Percentiles rank a stretch among this genome's conserved stretches.
Conservation (phyloP, 768 basidiomycete species). For the Lentinula detonsa region DNA sequence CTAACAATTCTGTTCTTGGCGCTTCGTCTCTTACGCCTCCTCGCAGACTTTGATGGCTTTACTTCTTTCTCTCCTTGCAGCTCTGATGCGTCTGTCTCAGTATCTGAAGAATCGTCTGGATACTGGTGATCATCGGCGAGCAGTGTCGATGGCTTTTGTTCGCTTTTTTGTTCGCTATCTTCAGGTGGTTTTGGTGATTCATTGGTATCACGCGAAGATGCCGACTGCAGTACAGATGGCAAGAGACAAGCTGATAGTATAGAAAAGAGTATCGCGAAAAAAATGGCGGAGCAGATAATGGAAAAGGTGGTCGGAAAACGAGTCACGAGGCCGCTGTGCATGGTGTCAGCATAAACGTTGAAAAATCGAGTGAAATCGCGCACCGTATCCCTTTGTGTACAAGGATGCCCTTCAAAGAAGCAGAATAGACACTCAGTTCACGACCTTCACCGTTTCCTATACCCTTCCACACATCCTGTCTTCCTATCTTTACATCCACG, state of each 20-base stretch:
- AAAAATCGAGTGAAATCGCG: slow-evolving; percentile 13
- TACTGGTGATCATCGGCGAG: not conserved
- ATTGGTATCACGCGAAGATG: not conserved
- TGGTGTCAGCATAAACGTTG: slow-evolving; percentile 1
- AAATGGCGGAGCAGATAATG: slow-evolving; percentile 35
- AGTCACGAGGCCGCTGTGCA: slow-evolving; percentile 56
- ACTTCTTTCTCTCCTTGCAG: slow-evolving; percentile 12
- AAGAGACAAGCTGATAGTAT: slow-evolving; percentile 47
- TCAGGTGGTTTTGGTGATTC: not conserved
- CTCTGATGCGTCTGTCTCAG: not conserved
- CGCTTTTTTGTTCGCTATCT: not conserved
- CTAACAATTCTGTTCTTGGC: not conserved
- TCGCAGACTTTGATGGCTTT: not conserved
- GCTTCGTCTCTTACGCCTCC: slow-evolving; percentile 5
- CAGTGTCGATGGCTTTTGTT: not conserved
- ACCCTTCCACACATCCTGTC: slow-evolving; percentile 66
- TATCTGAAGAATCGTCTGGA: not conserved
- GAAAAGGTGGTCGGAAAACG: slow-evolving; percentile 61
- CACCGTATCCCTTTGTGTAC: slow-evolving; percentile 69
- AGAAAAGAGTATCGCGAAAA: slow-evolving; percentile 40
- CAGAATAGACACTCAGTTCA: slow-evolving; percentile 63
- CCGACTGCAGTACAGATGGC: slow-evolving; percentile 31
- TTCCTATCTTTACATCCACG: slow-evolving; percentile 69
- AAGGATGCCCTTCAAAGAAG: slow-evolving; percentile 55
- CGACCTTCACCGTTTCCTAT: slow-evolving; percentile 66